Percentiles rank a stretch among this genome's conserved stretches.
phyloP scores from a whole-genome alignment of 495 filamentous ascomycete species.

The Lophium mytilinum region DNA sequence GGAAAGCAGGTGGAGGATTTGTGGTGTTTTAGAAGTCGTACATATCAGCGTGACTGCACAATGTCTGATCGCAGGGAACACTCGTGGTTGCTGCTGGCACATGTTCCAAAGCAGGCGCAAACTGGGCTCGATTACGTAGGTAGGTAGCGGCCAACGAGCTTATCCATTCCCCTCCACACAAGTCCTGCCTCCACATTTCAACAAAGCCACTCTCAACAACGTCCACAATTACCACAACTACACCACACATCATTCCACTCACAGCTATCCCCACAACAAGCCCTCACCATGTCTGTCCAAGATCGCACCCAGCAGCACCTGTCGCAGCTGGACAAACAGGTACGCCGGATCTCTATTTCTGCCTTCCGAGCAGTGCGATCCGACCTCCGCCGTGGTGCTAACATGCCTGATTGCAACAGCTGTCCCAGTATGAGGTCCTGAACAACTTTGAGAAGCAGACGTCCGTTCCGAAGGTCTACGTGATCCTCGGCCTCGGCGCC shows the following conservation, averaged over 20 bases:
- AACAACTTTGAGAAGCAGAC: slow-evolving; percentile 97
- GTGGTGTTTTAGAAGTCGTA: too few relatives aligned
- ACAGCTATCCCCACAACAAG: background rate
- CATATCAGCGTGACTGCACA: too few relatives aligned
- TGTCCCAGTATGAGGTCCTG: slow-evolving; percentile 89
- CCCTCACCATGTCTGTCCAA: slow-evolving; percentile 64
- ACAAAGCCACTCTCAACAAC: slow-evolving; percentile 1
- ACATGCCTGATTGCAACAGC: slow-evolving; percentile 44
- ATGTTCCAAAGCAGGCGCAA: background rate
- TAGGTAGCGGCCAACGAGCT: background rate
- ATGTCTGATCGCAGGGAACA: too few relatives aligned
- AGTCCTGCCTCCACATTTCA: slow-evolving; percentile 1
- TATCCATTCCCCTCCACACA: slow-evolving; percentile 8
- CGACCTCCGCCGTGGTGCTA: slow-evolving; percentile 8
- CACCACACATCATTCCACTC: background rate
- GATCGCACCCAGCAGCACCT: slow-evolving; percentile 84
- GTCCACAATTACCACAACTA: slow-evolving; percentile 1
- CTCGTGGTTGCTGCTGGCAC: too few relatives aligned
- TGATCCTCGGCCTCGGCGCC: slow-evolving; percentile 71
- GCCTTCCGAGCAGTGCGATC: background rate
- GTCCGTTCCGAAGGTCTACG: slow-evolving; percentile 91
- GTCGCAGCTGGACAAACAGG: slow-evolving; percentile 94
- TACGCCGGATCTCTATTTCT: slow-evolving; percentile 42
- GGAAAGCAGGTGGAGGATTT: too few relatives aligned
- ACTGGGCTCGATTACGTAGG: background rate